Percentiles rank a stretch among this genome's conserved stretches.
These are phyloP conservation scores for Plasmodium cynomolgi DNA, from an alignment of 169 alveolate genomes.

Conservation along the genomic window DNA sequence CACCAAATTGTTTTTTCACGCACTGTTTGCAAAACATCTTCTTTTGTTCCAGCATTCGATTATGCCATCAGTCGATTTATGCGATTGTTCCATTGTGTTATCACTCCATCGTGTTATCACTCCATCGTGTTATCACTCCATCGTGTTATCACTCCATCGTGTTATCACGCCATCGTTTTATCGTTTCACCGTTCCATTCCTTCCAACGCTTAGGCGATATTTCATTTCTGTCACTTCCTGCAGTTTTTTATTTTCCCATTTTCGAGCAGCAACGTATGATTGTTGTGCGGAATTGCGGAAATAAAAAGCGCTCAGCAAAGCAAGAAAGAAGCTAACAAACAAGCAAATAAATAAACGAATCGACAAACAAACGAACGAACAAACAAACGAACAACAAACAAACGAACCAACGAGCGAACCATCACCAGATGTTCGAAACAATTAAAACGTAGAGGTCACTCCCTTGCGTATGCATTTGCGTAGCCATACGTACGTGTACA, in stretches of 20 bases:
- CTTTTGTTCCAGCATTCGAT: background rate
- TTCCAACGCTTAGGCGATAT: background rate
- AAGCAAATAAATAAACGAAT: background rate
- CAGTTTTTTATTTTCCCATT: background rate
- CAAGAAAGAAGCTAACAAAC: background rate
- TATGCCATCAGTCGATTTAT: background rate
- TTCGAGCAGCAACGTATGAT: background rate
- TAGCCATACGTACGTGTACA: background rate
- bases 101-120: background rate
- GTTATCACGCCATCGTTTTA: background rate
- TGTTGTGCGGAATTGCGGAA: background rate
- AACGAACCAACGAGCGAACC: no score
- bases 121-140: background rate
- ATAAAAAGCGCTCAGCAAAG: background rate
- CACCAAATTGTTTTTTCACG: background rate
- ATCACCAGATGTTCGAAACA: background rate
- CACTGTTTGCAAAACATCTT: background rate
- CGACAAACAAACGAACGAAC: background rate
- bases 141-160: background rate
- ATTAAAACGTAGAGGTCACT: background rate
- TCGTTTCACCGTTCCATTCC: background rate
- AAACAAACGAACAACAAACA: background rate
- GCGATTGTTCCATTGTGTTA: background rate
- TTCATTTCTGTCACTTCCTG: background rate
- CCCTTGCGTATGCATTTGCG: background rate